Evolutionary conservation across 2,329 filamentous ascomycete genomes (phyloP).

Genomic region (Xylaria sp.): DNA sequence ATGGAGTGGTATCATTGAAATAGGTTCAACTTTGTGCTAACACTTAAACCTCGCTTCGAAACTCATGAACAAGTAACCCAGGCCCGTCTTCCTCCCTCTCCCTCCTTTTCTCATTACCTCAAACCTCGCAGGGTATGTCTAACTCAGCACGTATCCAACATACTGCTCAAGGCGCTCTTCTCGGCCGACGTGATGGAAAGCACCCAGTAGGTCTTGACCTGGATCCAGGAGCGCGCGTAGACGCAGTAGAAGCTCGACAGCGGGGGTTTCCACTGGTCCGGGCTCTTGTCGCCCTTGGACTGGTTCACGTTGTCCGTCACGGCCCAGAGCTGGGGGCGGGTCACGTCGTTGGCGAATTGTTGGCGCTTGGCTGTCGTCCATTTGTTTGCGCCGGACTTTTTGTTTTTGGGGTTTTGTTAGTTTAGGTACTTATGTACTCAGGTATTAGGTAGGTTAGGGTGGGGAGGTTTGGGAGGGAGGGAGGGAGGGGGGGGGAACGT

Average conservation of each 20-base stretch:
- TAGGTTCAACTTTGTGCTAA: not conserved
- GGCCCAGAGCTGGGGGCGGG: constrained; percentile 78
- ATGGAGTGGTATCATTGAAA: not conserved
- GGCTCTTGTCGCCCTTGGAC: constrained; percentile 76
- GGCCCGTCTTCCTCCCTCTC: not conserved
- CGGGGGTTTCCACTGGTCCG: constrained; percentile 80
- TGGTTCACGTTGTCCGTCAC: constrained; percentile 83
- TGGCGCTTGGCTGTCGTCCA: constrained; percentile 77
- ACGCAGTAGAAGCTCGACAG: constrained; percentile 77
- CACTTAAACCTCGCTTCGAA: not conserved
- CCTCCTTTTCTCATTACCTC: not conserved
- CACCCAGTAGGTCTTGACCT: constrained; percentile 78
- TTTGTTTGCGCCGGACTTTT: constrained; percentile 72
- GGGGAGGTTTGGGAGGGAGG: not conserved
- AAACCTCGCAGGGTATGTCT: no score
- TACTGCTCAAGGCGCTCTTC: constrained; percentile 72
- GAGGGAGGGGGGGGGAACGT: not conserved
- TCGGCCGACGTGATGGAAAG: constrained; percentile 77
- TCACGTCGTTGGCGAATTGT: constrained; percentile 80
- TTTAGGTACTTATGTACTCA: not conserved
- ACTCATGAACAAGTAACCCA: not conserved
- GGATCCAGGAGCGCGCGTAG: constrained; percentile 80
- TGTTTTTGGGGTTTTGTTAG: not conserved
- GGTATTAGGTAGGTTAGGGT: not conserved
- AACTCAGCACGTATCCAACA: constrained; percentile 68